Evolutionary conservation across 2,329 filamentous ascomycete genomes (phyloP), one percentile per base, ranked within the genome.

Genomic region (Didymosphaeria variabile): DNA sequence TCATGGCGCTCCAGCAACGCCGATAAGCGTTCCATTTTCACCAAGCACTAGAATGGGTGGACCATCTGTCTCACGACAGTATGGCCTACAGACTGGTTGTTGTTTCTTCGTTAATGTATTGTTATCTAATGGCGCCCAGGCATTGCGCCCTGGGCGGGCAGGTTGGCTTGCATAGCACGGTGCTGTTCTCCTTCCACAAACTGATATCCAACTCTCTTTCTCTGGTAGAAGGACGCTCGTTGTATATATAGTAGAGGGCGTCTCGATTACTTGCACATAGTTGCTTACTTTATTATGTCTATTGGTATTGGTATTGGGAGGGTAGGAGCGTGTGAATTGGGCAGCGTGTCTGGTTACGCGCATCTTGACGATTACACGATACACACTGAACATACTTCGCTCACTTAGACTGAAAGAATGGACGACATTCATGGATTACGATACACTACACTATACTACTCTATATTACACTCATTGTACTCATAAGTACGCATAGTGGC

Each of bases 1-100:
- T 79, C 34, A 74, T 70, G 66, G 72, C 67, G 32, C 68, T 77
- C n/a, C 75, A 77, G 58, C 71, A 76, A 58, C 68, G 67, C 31
- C 61, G 67, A 53, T 71, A 60, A 67, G 32, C 36, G 6, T 36
- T 38, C 31, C 23, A 19, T 45, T 12, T 49, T 58, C 45, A 50
- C 50, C 13, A 15, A 55, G 15, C 23, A 57, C 44, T 44, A 29
- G 45, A 47, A 54, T 34, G 46, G 49, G 31, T 51, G 38, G 51
- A 42, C 2, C 34, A n/a, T 34, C 7, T 45, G 49, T 61, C 59
- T 63, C 56, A 65, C 62, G 57, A 65, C 53, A 12, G 54, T 52
- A 66, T 58, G 61, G 61, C 46, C 47, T 50, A 60, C 58, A 40
- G 15, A 56, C 21, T 17, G 40, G 47, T 44, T 49, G 44, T 55